A percentile compares a stretch with the other conserved stretches of the same genome.
These are phyloP conservation scores for Boletellus emodensis DNA, from an alignment of 768 basidiomycete genomes.

Conservation along the genomic window DNA sequence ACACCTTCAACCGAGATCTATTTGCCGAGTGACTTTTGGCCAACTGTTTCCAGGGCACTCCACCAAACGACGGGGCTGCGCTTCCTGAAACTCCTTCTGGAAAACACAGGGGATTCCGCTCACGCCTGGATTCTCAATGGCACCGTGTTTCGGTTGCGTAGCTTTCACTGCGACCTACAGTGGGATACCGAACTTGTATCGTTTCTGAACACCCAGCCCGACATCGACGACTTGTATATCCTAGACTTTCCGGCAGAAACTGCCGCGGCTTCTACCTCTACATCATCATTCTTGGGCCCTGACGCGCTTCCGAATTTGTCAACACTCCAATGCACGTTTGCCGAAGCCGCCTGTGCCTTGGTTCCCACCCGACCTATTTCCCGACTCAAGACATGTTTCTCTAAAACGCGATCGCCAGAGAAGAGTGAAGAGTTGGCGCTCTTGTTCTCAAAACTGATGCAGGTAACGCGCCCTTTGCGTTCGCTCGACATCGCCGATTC, in stretches of 20 bases:
- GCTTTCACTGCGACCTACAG: conserved; percentile 62
- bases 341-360: conserved; percentile 55
- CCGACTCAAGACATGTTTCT: conserved; percentile 67
- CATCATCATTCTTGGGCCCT: conserved; percentile 19
- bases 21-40: conserved; percentile 46
- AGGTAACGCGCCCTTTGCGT: conserved; percentile 41
- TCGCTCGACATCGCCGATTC: conserved; percentile 64
- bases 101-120: conserved; percentile 22
- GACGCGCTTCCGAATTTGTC: conserved; percentile 46
- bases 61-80: conserved; percentile 43
- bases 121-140: conserved; percentile 38
- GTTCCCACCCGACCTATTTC: conserved; percentile 57
- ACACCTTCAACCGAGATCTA: background rate
- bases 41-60: conserved; percentile 46
- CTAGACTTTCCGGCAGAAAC: conserved; percentile 25
- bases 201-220: conserved; percentile 24
- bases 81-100: conserved; percentile 48
- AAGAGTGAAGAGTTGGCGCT: conserved; percentile 51
- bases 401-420: conserved; percentile 42
- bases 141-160: conserved; percentile 51
- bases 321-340: conserved; percentile 62
- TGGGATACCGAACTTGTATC: conserved; percentile 56
- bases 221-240: conserved; percentile 30
- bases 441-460: conserved; percentile 45
- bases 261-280: conserved; percentile 10